Conservation (phyloP, 768 basidiomycete genomes). For the Leccinum disarticulatum region DNA sequence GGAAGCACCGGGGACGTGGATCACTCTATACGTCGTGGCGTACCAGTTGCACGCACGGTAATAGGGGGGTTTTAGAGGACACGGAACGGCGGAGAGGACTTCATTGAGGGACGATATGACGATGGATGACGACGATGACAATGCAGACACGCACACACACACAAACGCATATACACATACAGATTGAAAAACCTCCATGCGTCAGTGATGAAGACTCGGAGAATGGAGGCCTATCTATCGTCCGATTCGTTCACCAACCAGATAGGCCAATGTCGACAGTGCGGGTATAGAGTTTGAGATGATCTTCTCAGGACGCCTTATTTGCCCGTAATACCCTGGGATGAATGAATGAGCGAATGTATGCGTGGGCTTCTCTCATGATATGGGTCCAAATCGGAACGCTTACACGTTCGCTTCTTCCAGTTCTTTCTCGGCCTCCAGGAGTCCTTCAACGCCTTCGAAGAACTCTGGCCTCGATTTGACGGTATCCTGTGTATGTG, state of each 20-base stretch:
- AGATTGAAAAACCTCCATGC: slow-evolving; percentile 16
- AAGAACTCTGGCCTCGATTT: slow-evolving; percentile 30
- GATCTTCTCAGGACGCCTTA: slow-evolving; percentile 21
- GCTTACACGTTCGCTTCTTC: slow-evolving; percentile 49
- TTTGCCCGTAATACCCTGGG: too few species aligned
- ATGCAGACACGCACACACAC: not conserved
- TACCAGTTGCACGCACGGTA: slow-evolving; percentile 22
- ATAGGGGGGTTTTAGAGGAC: slow-evolving; percentile 9
- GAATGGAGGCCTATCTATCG: not conserved
- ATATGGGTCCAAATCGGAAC: not conserved
- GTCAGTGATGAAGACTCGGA: slow-evolving; percentile 19
- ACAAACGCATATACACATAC: not conserved
- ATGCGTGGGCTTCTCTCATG: not conserved
- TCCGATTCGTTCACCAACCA: not conserved
- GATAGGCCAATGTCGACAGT: slow-evolving; percentile 9
- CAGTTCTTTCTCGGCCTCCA: slow-evolving; percentile 59
- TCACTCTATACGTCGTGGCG: slow-evolving; percentile 16
- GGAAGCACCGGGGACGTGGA: not conserved
- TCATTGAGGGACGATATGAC: too few species aligned
- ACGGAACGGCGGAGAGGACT: slow-evolving; percentile 5
- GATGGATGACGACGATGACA: slow-evolving; percentile 5
- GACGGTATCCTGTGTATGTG: slow-evolving; percentile 26
- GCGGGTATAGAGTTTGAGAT: slow-evolving; percentile 19
- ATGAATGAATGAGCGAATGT: slow-evolving; percentile 24
- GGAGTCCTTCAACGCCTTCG: slow-evolving; percentile 39